These are phyloP conservation scores for Suillus tomentosus DNA, from an alignment of 768 basidiomycete species.

Conservation along the genomic window DNA sequence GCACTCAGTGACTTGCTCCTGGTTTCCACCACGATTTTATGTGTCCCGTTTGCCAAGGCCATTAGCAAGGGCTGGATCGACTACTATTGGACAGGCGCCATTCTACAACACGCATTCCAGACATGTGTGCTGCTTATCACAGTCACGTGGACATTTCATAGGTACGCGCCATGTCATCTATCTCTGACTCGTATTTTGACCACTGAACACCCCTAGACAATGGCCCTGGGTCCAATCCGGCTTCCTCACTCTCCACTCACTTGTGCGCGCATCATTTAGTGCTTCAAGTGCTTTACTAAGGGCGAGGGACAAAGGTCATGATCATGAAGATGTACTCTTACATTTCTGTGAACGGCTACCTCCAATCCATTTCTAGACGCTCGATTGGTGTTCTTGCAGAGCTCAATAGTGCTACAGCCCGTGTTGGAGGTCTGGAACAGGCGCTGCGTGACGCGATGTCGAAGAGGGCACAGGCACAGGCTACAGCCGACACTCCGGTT, in stretches of 20 bases:
- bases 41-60: conserved; percentile 82
- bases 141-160: conserved; percentile 88
- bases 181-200: neutral
- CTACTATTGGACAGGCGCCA: conserved; percentile 75
- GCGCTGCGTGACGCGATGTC: conserved; percentile 54
- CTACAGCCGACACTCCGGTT: conserved; percentile 27
- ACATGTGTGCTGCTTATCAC: conserved; percentile 68
- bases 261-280: conserved; percentile 48
- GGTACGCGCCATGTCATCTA: conserved; percentile 41
- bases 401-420: conserved; percentile 47
- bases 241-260: conserved; percentile 82
- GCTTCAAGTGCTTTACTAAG: neutral
- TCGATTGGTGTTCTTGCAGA: conserved; percentile 44
- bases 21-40: conserved; percentile 71
- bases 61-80: conserved; percentile 77
- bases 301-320: conserved; percentile 53
- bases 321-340: conserved; percentile 98
- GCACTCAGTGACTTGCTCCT: conserved; percentile 85
- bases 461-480: conserved; percentile 21
- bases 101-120: conserved; percentile 83
- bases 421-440: conserved; percentile 65
- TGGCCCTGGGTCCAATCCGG: conserved; percentile 99
- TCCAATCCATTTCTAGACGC: conserved; percentile 55
- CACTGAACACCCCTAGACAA: conserved; percentile 47
- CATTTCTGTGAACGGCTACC: conserved; percentile 82